Conservation (phyloP, 2,329 filamentous ascomycete genomes). For the Verticillium tricorpus region DNA sequence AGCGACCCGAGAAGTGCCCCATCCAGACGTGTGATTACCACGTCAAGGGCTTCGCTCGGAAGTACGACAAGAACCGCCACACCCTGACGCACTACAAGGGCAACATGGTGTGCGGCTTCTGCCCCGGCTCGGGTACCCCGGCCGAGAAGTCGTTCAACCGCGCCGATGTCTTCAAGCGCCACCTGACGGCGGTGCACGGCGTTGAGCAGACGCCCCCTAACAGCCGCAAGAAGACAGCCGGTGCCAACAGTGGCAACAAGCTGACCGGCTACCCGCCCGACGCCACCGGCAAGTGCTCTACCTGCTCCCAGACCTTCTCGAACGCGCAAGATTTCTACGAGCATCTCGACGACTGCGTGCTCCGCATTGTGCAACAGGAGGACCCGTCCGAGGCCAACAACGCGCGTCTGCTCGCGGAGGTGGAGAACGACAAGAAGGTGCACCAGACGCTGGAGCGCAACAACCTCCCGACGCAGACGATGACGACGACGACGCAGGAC, state of each 20-base stretch:
- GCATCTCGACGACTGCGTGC: conserved; percentile 77
- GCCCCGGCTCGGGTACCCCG: conserved; percentile 80
- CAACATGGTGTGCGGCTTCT: conserved; percentile 95
- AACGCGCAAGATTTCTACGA: conserved; percentile 98
- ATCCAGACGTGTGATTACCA: conserved; percentile 91
- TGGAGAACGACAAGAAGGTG: conserved; percentile 60
- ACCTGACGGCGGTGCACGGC: conserved; percentile 83
- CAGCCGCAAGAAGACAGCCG: conserved; percentile 66
- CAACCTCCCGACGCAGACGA: conserved; percentile 45
- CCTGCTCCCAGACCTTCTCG: conserved; percentile 83
- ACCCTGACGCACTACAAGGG: conserved; percentile 95
- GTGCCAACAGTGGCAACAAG: conserved; percentile 22
- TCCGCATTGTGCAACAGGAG: conserved; percentile 68
- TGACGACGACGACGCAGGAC: conserved; percentile 25
- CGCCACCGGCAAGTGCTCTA: conserved; percentile 90
- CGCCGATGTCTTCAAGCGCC: conserved; percentile 92
- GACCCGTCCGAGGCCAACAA: conserved; percentile 67
- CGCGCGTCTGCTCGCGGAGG: conserved; percentile 59
- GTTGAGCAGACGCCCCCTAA: conserved; percentile 93
- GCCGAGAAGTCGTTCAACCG: conserved; percentile 95
- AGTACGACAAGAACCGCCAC: conserved; percentile 95
- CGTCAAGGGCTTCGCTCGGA: conserved; percentile 85
- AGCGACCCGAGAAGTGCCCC: conserved; percentile 90
- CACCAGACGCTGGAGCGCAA: conserved; percentile 61
- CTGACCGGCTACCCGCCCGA: conserved; percentile 66